phyloP scores from a whole-genome alignment of 2,329 filamentous ascomycete species.

The Colletotrichum somersetense region DNA sequence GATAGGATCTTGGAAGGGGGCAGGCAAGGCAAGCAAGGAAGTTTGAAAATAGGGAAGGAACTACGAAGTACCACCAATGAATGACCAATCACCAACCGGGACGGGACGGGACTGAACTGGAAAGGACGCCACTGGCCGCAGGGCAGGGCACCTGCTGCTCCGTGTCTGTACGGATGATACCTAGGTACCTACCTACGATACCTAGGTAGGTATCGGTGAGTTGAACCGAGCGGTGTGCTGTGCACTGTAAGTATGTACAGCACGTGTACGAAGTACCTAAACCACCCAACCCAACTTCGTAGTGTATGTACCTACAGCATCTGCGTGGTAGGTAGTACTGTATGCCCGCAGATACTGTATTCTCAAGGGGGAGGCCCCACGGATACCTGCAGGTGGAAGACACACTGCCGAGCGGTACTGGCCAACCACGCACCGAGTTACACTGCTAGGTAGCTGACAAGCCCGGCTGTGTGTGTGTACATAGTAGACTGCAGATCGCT shows the following conservation, averaged over 20 bases:
- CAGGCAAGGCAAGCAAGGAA: slow-evolving; percentile 9
- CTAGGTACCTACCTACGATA: too few relatives aligned
- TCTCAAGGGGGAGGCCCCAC: background rate
- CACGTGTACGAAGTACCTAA: too few relatives aligned
- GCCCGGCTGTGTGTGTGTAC: background rate
- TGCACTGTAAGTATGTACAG: background rate
- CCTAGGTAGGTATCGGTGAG: too few relatives aligned
- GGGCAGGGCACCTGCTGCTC: background rate
- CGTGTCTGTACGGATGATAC: background rate
- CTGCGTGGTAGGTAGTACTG: too few relatives aligned
- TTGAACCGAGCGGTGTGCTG: background rate
- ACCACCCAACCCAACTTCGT: too few relatives aligned
- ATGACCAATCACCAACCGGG: slow-evolving; percentile 6
- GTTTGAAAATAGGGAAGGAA: slow-evolving; percentile 6
- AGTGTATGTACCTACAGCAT: too few relatives aligned
- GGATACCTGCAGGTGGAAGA: slow-evolving; percentile 6
- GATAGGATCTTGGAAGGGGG: slow-evolving; percentile 8
- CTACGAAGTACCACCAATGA: background rate
- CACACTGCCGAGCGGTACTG: slow-evolving; percentile 7
- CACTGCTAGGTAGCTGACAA: background rate
- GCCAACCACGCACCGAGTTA: slow-evolving; percentile 7
- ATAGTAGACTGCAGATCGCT: too few relatives aligned
- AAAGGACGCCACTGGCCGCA: background rate
- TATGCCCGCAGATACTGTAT: background rate
- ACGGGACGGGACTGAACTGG: background rate